A percentile compares a stretch with the other conserved stretches of the same genome.
Conservation (phyloP, 2,329 filamentous ascomycete genomes). For the Huntiella savannae region DNA sequence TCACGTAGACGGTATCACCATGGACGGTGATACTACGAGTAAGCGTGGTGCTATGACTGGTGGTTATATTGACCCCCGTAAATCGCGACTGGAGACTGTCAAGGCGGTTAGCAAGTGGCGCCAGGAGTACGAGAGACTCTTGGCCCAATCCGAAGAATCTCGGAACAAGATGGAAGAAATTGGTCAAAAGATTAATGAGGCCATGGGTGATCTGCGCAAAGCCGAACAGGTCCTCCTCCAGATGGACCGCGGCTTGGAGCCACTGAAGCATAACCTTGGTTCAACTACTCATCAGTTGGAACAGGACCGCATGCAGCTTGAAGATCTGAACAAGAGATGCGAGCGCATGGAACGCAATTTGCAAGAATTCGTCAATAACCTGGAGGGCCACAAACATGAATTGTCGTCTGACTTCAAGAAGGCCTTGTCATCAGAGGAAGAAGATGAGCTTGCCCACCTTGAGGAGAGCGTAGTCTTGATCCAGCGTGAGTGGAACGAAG, state of each 20-base stretch:
- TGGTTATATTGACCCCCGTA: conserved; percentile 74
- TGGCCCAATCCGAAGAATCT: conserved; percentile 45
- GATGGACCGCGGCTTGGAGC: conserved; percentile 65
- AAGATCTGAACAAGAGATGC: conserved; percentile 43
- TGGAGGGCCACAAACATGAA: conserved; percentile 62
- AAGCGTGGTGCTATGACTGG: conserved; percentile 90
- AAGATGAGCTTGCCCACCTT: conserved; percentile 56
- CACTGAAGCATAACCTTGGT: conserved; percentile 57
- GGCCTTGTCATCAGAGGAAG: conserved; percentile 63
- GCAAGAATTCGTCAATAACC: conserved; percentile 54
- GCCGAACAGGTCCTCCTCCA: conserved; percentile 59
- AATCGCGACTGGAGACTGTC: conserved; percentile 73
- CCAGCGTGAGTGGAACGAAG: conserved; percentile 55
- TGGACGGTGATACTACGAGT: conserved; percentile 85
- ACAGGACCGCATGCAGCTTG: conserved; percentile 52
- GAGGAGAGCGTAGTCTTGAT: conserved; percentile 52
- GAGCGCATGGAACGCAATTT: conserved; percentile 58
- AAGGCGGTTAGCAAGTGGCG: conserved; percentile 57
- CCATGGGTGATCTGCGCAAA: conserved; percentile 70
- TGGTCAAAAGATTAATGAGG: conserved; percentile 74
- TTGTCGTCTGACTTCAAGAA: conserved; percentile 81
- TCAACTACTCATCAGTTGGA: conserved; percentile 58
- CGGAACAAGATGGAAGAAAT: conserved; percentile 53
- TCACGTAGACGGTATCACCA: conserved; percentile 79
- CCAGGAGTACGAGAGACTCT: conserved; percentile 50